Evolutionary conservation across 208 protist species (phyloP), one percentile per base, ranked within the genome.

Genomic region (Trypanosomatidae sp.): DNA sequence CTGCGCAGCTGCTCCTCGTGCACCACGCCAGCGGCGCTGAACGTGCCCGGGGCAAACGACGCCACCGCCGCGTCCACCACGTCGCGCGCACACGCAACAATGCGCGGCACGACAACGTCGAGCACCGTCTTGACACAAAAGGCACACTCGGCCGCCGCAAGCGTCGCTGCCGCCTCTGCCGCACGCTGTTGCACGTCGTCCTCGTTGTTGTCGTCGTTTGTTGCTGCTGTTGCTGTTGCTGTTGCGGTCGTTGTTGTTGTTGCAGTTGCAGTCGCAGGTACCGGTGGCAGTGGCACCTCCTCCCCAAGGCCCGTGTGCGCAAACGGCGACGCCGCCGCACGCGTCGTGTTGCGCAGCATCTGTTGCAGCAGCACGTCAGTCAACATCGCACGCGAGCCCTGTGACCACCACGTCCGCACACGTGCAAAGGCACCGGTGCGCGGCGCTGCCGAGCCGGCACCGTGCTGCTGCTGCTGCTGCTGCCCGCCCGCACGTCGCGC

Each of bases 101-200:
- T 62, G 32, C 54, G 66, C 5, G 73, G 67, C 7, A 69, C 42
- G 11, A 71, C 66, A 20, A 58, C 11, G 19, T 52, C 42, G 11
- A 88, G 54, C 3, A 75, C 40, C 5, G 54, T 52, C 3, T 66
- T 53, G 24, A 88, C 67, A 22, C 60, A 88, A 46, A 81, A 83
- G 3, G 49, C 53, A 19, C n/a, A n/a, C n/a, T n/a, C 5, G 6
- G 26, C 26, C 6, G 26, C 26, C 26, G 26, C 26, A 10, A 10
- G 26, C 26, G 26, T 30, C 26, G 26, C n/a, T n/a, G n/a, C n/a
- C n/a, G n/a, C n/a, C n/a, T n/a, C n/a, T n/a, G n/a, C n/a, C n/a
- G n/a, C n/a, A n/a, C n/a, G n/a, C n/a, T n/a, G n/a, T n/a, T n/a
- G n/a, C 10, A 13, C 28, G 10, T n/a, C 28, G 28, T 33, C 28